Percentiles rank a stretch among this genome's conserved stretches.
phyloP scores from a whole-genome alignment of 768 basidiomycete genomes.

The Cystofilobasidium capitatum region DNA sequence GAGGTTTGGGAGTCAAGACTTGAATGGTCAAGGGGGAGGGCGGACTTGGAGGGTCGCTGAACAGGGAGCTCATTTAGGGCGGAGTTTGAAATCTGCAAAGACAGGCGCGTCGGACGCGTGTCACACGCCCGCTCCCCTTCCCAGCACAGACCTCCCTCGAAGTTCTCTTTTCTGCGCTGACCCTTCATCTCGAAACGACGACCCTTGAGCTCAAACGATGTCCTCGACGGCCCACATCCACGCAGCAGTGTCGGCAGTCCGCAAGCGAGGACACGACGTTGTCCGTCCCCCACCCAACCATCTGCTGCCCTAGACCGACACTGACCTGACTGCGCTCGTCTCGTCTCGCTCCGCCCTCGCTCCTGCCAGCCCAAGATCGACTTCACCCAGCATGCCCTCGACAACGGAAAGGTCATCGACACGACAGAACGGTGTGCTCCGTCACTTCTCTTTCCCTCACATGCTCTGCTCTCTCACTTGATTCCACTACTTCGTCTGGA shows the following conservation, averaged over 20 bases:
- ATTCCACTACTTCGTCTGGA: neutral
- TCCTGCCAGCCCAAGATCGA: conserved; percentile 52
- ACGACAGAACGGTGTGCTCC: conserved; percentile 81
- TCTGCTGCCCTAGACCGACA: neutral
- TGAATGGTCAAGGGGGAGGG: too few species aligned
- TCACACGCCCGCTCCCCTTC: too few species aligned
- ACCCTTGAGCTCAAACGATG: too few species aligned
- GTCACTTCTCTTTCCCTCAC: neutral
- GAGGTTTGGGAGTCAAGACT: too few species aligned
- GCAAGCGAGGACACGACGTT: neutral
- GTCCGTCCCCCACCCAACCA: neutral
- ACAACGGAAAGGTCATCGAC: conserved; percentile 81
- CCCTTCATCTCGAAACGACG: too few species aligned
- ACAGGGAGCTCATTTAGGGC: too few species aligned
- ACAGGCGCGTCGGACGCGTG: too few species aligned
- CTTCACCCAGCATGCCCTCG: conserved; percentile 82
- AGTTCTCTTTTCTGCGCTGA: too few species aligned
- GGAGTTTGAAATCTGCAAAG: too few species aligned
- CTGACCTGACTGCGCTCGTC: neutral
- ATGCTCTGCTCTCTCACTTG: neutral
- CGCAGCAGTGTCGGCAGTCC: neutral
- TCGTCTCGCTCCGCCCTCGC: neutral
- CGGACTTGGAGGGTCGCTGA: too few species aligned
- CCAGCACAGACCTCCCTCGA: too few species aligned
- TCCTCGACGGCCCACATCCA: neutral